Evolutionary conservation across 768 basidiomycete genomes (phyloP), one percentile per base, ranked within the genome.

Genomic region (Boletus tylopilopsis): DNA sequence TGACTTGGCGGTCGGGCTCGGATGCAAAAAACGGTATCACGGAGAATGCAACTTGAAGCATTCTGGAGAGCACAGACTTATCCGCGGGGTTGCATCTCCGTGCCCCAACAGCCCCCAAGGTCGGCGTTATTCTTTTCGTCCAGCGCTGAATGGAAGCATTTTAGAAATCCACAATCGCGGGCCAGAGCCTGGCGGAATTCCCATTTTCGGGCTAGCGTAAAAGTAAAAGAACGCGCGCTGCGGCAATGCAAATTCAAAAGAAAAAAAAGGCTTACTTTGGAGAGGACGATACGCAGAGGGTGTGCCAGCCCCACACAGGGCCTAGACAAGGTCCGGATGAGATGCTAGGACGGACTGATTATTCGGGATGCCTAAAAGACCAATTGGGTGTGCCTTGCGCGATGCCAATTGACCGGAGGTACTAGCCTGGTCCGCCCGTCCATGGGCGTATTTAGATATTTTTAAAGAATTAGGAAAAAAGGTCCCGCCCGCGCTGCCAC

Each of bases 121-220:
- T 45, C 19, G n/a, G 22, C 21, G n/a, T 23, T 21, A 42, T 42
- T 13, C 43, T 46, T 48, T 46, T 46, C 47, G 49, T 60, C 43
- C 37, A 36, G 34, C 45, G 30, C 33, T 38, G 47, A 60, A 57
- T 47, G 46, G 49, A 61, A 59, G 54, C n/a, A n/a, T n/a, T n/a
- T n/a, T n/a, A n/a, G n/a, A n/a, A n/a, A 11, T 45, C 56, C 57
- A 43, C 23, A 21, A 29, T 6, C 24, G 23, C 21, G 46, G 48
- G 30, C 45, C 40, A 54, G 51, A 32, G 21, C n/a, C 32, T 19
- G 53, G 25, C 43, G 46, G 46, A 27, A 30, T 55, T 58, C 5
- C 57, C 36, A 37, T 42, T 44, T 55, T 11, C 5, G 45, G 44
- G 33, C 8, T 12, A 19, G 39, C 2, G 11, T 10, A 18, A 16